Evolutionary conservation across 257 asterid genomes (phyloP), one percentile per base, ranked within the genome.

Genomic region (Primulina tabacum): DNA sequence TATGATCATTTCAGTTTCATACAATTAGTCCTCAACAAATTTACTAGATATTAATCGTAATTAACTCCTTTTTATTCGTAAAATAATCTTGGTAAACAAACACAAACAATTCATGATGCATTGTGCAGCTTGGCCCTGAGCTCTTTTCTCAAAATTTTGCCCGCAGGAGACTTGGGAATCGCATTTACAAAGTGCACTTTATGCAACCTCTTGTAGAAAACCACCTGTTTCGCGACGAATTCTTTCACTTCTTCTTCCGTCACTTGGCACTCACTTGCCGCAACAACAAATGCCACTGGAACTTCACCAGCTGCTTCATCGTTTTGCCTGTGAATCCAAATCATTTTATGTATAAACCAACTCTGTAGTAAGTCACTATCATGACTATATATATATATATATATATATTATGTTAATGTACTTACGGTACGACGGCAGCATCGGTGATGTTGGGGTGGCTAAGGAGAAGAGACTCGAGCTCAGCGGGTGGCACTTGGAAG

Each of bases 401-500:
- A 21, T 24, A 24, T 24, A 24, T 24, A 24, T 24, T 24, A 24
- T 24, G 26, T 24, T 24, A 24, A 24, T 24, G 26, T 24, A 24
- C 91, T 79, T 77, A 92, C 97, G 97, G 95, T 3, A 92, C 96
- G 62, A 92, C 97, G 4, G 97, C 97, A 12, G 96, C 97, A 72
- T 92, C 97, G 12, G 92, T 85, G 56, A 92, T 86, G 24, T 73
- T 63, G 9, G 89, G 76, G 77, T 92, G 95, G 80, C 82, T 79
- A 17, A 92, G 35, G 6, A 92, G 92, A 73, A 92, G 96, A 12
- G 92, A 90, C 86, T 92, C 97, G 37, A 92, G 83, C 78, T 92
- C 97, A 11, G 97, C 97, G 1, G 97, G 97, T 37, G 97, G 96
- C 34, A 91, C 97, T 83, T 91, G 97, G 47, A 91, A 92, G 69